These are phyloP conservation scores for Phoma herbarum DNA, from an alignment of 2,329 filamentous ascomycete species.

Conservation along the genomic window DNA sequence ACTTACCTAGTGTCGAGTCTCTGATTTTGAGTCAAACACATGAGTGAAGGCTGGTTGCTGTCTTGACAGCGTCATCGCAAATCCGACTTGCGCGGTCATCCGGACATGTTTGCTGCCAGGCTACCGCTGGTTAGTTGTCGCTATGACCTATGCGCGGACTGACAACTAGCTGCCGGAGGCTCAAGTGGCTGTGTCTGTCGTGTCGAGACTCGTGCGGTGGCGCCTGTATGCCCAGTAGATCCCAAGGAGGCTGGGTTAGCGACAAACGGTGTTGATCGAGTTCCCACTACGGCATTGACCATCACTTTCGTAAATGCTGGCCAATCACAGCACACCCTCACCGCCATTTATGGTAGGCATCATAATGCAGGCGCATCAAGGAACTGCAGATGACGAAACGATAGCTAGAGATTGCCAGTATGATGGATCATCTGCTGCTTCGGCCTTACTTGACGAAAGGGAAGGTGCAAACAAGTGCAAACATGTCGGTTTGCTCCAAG, in stretches of 20 bases:
- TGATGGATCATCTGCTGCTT: constrained; percentile 7
- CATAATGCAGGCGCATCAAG: constrained; percentile 39
- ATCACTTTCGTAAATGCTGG: constrained; percentile 31
- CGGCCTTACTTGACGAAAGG: constrained; percentile 2
- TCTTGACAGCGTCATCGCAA: too few relatives aligned
- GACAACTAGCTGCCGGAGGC: constrained; percentile 16
- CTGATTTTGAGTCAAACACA: neutral
- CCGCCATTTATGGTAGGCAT: constrained; percentile 44
- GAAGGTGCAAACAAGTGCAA: constrained; percentile 4
- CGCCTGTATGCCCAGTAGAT: constrained; percentile 23
- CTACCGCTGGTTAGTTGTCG: neutral
- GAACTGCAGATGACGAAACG: constrained; percentile 36
- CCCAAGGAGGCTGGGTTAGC: constrained; percentile 33
- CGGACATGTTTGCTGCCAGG: constrained; percentile 5
- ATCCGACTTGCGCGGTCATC: neutral
- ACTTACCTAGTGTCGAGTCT: neutral
- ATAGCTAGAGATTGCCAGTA: constrained; percentile 21
- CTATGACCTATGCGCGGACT: constrained; percentile 6
- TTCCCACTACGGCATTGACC: constrained; percentile 31
- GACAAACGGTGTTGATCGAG: constrained; percentile 31
- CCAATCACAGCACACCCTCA: constrained; percentile 46
- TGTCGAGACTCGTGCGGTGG: constrained; percentile 17
- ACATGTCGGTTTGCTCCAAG: constrained; percentile 10
- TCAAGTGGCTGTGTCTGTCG: constrained; percentile 21
- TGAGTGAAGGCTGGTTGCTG: too few relatives aligned